phyloP scores from a whole-genome alignment of 805 yeast genomes.

The Maudiozyma barnettii region DNA sequence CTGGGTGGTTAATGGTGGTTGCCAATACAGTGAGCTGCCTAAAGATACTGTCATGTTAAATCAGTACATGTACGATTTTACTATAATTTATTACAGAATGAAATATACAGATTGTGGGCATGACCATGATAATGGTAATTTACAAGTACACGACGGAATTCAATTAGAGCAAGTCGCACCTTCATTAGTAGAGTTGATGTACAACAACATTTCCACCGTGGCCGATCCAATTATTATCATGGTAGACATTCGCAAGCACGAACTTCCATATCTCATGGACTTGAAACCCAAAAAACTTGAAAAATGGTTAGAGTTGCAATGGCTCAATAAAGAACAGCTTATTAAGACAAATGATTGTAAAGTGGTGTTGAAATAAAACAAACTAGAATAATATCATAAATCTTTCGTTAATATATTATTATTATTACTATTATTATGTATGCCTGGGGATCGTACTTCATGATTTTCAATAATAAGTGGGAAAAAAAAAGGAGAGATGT shows the following conservation, averaged over 20 bases:
- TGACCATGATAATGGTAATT: conserved; percentile 17
- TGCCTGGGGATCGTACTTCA: background rate
- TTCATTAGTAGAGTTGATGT: conserved; percentile 21
- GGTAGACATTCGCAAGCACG: conserved; percentile 38
- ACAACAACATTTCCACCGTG: background rate
- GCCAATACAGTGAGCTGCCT: no score
- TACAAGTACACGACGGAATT: conserved; percentile 14
- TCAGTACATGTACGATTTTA: conserved; percentile 26
- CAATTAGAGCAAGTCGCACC: conserved; percentile 28
- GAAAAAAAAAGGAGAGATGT: background rate
- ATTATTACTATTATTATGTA: no score
- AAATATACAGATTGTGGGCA: conserved; percentile 11
- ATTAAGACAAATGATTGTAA: conserved; percentile 32
- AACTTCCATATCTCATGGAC: conserved; percentile 41
- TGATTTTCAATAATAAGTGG: background rate
- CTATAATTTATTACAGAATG: conserved; percentile 33
- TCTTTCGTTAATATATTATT: no score
- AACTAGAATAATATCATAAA: no score
- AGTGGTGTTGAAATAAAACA: background rate
- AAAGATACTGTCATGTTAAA: no score
- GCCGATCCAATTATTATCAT: conserved; percentile 30
- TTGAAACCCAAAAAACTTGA: conserved; percentile 47
- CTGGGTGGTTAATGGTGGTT: no score
- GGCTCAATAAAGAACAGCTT: conserved; percentile 60
- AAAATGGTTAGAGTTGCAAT: conserved; percentile 64